Percentiles rank a stretch among this genome's conserved stretches.
These are phyloP conservation scores for Xylariaceae sp. DNA, from an alignment of 2,329 filamentous ascomycete genomes.

Conservation along the genomic window DNA sequence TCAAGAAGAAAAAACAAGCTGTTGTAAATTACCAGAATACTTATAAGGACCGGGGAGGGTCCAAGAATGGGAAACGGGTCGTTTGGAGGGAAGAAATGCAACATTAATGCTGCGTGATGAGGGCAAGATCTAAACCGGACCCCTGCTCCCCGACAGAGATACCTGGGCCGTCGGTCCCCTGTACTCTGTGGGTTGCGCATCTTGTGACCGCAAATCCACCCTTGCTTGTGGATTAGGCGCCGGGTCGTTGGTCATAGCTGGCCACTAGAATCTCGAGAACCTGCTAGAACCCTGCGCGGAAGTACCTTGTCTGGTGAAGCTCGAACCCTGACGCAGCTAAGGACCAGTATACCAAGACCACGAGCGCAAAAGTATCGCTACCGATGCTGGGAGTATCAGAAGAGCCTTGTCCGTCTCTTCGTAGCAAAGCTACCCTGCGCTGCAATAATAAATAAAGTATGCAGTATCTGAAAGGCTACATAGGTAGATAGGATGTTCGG, in stretches of 20 bases:
- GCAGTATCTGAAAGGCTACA: background rate
- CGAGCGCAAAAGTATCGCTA: constrained; percentile 14
- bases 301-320: constrained; percentile 23
- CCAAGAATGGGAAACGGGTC: constrained; percentile 2
- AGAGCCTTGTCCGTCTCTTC: constrained; percentile 7
- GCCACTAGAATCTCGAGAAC: constrained; percentile 15
- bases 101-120: constrained; percentile 14
- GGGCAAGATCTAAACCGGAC: constrained; percentile 1
- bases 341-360: constrained; percentile 6
- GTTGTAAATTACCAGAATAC: constrained; percentile 5
- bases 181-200: constrained; percentile 23
- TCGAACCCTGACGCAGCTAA: constrained; percentile 20
- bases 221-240: constrained; percentile 17
- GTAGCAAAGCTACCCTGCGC: background rate
- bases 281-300: constrained; percentile 18
- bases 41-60: constrained; percentile 6
- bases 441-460: constrained; percentile 4
- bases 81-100: constrained; percentile 14
- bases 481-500: no score
- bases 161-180: constrained; percentile 13
- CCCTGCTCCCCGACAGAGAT: constrained; percentile 10
- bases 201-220: constrained; percentile 33
- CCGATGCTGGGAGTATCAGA: constrained; percentile 3
- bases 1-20: constrained; percentile 4
- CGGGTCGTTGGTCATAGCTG: background rate